Conservation (phyloP, 495 filamentous ascomycete species). For the Xylaria venustula region DNA sequence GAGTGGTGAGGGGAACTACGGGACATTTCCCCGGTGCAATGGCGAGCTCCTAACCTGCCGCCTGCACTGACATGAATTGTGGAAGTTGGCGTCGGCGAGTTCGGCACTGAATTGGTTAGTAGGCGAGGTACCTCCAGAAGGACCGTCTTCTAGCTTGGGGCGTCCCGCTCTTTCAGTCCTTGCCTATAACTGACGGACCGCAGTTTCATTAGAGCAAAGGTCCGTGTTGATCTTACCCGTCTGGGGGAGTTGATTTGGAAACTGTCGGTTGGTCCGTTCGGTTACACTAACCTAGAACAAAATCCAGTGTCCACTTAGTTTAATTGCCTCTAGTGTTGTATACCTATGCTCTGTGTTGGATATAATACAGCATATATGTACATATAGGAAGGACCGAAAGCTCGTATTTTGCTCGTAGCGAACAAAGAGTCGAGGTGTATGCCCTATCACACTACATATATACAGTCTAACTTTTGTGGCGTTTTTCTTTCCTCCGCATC, state of each 20-base stretch:
- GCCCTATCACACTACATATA: no score
- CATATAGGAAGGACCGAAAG: no score
- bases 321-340: neutral
- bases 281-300: neutral
- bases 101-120: neutral
- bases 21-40: constrained; percentile 1
- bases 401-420: no score
- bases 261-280: constrained; percentile 5
- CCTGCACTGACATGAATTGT: constrained; percentile 1
- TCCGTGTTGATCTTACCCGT: constrained; percentile 4
- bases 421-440: no score
- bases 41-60: neutral
- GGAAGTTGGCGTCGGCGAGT: neutral
- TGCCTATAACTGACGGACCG: neutral
- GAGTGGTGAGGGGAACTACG: neutral
- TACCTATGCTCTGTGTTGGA: no score
- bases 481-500: no score
- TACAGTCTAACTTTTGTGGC: no score
- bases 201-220: neutral
- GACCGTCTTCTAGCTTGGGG: neutral
- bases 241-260: constrained; percentile 3
- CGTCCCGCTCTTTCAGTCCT: neutral
- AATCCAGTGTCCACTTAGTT: constrained; percentile 2
- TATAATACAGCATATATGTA: no score
- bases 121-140: neutral